Base-by-base conservation (phyloP, 2,329 filamentous ascomycete species). In the Xylariaceae sp. region DNA sequence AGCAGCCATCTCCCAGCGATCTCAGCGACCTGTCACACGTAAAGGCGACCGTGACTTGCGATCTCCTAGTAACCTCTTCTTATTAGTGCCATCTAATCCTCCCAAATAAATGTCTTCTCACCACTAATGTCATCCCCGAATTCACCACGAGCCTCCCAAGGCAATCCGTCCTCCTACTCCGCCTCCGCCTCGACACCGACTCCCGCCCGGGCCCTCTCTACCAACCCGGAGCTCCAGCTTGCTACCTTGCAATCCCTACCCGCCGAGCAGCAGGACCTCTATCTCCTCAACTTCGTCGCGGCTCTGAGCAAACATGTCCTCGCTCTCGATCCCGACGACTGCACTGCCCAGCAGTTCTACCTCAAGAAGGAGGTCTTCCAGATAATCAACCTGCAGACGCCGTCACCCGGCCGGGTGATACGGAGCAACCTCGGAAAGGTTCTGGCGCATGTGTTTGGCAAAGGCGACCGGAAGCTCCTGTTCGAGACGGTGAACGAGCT, bases 401-500 rank as follows among this genome's bases (percentile, higher is more conserved):
- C 93, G 58, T 83, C 89, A 52, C 91, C 93, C 44, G 93, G 91
- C 48, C 85, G 94, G 72, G 89, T 96, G 47, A 88, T 97, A 71
- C 86, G 94, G 68, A 94, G 93, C 76, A 95, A 93, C 72, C 74
- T 97, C 41, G 93, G 92, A 52, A 84, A 85, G 73, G 93, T 91
- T 67, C 88, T 97, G 65, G 88, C 88, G 48, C 87, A 88, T 68
- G 86, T 97, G 60, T 89, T 99, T 65, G 82, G 81, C 13, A 88
- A 89, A 64, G 94, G 94, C 10, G 93, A 97, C 75, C 84, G 93
- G 64, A 96, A 95, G 72, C 81, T 96, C 54, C 82, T 99, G 2
- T 97, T 95, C 71, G 94, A 99, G 74, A 95, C 91, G 0, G 89
- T 97, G 71, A 96, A 94, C 69, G 93, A 97, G 66, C 80, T 97